Percentiles rank a stretch among this genome's conserved stretches.
Evolutionary conservation across 768 basidiomycete species (phyloP).

Genomic region (Serendipita sp.): DNA sequence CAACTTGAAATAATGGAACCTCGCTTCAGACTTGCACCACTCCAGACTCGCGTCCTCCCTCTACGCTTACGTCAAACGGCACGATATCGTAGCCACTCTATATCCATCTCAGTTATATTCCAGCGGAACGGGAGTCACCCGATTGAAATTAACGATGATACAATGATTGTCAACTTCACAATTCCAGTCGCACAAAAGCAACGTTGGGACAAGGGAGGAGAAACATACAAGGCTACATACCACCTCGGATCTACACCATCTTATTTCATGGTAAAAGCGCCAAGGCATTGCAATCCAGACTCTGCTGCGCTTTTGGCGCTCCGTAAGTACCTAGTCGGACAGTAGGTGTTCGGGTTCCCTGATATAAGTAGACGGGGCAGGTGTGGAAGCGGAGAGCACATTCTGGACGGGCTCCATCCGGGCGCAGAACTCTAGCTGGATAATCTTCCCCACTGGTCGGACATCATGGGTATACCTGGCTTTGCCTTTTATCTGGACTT

Average conservation of each 20-base stretch:
- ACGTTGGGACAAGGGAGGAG: neutral
- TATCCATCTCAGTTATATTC: neutral
- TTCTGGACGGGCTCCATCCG: constrained; percentile 55
- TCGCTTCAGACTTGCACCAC: constrained; percentile 43
- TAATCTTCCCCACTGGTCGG: constrained; percentile 64
- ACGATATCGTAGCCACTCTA: neutral
- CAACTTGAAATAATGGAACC: constrained; percentile 20
- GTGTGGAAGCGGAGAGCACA: constrained; percentile 44
- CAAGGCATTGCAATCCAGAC: neutral
- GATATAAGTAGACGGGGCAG: constrained; percentile 56
- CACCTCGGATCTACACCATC: neutral
- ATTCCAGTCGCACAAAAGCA: constrained; percentile 16
- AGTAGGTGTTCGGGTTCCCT: constrained; percentile 19
- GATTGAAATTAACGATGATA: constrained; percentile 24
- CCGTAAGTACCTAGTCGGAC: constrained; percentile 28
- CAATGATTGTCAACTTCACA: constrained; percentile 14
- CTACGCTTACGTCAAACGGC: neutral
- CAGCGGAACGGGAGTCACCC: neutral
- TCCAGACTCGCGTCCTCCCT: constrained; percentile 26
- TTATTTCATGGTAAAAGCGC: constrained; percentile 16
- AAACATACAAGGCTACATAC: neutral
- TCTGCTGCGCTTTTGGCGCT: constrained; percentile 39
- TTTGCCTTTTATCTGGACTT: constrained; percentile 33
- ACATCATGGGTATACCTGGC: constrained; percentile 56
- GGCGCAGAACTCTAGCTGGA: constrained; percentile 47